These are phyloP conservation scores for Pythium monospermum DNA, from an alignment of 352 stramenopile species.

Conservation along the genomic window DNA sequence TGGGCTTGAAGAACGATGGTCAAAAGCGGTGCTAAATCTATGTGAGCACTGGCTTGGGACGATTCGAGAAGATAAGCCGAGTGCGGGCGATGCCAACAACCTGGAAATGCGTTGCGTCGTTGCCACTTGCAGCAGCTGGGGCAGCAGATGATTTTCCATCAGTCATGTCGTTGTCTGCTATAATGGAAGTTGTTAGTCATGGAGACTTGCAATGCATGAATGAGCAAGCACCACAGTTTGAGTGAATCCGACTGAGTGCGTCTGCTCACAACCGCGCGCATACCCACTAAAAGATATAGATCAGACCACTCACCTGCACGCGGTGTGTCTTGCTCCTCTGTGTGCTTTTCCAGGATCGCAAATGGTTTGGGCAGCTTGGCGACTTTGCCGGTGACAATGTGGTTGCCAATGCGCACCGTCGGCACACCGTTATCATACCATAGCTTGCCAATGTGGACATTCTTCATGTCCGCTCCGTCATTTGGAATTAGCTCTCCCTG, in stretches of 20 bases:
- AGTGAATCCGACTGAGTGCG: too few relatives aligned
- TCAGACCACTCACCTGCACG: background rate
- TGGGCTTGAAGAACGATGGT: too few relatives aligned
- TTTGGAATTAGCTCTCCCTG: slow-evolving; percentile 65
- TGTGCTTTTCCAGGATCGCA: slow-evolving; percentile 62
- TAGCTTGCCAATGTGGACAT: slow-evolving; percentile 58
- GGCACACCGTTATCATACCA: slow-evolving; percentile 60
- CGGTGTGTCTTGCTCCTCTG: background rate
- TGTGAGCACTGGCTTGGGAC: slow-evolving; percentile 69
- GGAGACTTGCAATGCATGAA: too few relatives aligned
- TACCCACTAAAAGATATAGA: too few relatives aligned
- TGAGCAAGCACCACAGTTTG: too few relatives aligned
- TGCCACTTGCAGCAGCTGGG: too few relatives aligned
- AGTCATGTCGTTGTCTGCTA: too few relatives aligned
- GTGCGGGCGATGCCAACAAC: slow-evolving; percentile 80
- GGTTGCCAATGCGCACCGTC: slow-evolving; percentile 80
- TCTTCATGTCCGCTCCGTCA: slow-evolving; percentile 30
- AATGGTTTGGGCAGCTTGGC: slow-evolving; percentile 66
- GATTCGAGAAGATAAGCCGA: slow-evolving; percentile 65
- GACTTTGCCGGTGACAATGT: slow-evolving; percentile 72
- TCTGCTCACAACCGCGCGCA: too few relatives aligned
- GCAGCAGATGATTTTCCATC: too few relatives aligned
- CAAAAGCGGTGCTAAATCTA: too few relatives aligned
- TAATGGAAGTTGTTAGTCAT: too few relatives aligned
- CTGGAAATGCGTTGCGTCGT: slow-evolving; percentile 40